Conservation (phyloP, 1,284 basidiomycete species). For the Ceratobasidium sp. region DNA sequence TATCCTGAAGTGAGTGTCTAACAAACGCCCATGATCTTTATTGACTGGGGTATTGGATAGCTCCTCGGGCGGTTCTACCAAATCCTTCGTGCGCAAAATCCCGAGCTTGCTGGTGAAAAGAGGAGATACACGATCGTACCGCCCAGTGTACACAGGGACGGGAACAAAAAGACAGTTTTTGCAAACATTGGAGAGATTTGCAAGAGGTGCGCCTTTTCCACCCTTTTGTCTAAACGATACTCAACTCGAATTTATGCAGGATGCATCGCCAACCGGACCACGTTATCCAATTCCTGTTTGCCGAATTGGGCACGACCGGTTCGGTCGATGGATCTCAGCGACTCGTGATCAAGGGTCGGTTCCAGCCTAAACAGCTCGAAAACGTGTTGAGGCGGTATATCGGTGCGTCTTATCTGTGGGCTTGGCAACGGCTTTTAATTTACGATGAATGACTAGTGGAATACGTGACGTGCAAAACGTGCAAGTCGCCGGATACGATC, state of each 20-base stretch:
- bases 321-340: conserved; percentile 93
- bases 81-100: conserved; percentile 92
- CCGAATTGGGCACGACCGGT: conserved; percentile 98
- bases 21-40: not conserved
- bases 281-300: conserved; percentile 96
- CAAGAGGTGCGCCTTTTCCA: conserved; percentile 62
- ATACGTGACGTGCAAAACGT: conserved; percentile 99
- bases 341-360: conserved; percentile 96
- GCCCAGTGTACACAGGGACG: conserved; percentile 92
- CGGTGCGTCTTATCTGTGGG: conserved; percentile 60
- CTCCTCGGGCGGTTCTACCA: conserved; percentile 93
- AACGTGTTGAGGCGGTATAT: conserved; percentile 97
- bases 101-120: conserved; percentile 86
- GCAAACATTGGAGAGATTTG: conserved; percentile 98
- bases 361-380: conserved; percentile 99
- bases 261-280: conserved; percentile 99
- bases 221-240: too few relatives aligned
- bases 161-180: conserved; percentile 96
- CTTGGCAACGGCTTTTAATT: not conserved
- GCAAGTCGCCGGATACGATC: conserved; percentile 97
- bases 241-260: conserved; percentile 36
- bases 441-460: conserved; percentile 67
- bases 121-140: conserved; percentile 98
- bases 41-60: conserved; percentile 53
- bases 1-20: conserved; percentile 79